Percentiles rank a stretch among this genome's conserved stretches.
phyloP scores from a whole-genome alignment of 2,329 filamentous ascomycete species.

The Phialocephala sp. region DNA sequence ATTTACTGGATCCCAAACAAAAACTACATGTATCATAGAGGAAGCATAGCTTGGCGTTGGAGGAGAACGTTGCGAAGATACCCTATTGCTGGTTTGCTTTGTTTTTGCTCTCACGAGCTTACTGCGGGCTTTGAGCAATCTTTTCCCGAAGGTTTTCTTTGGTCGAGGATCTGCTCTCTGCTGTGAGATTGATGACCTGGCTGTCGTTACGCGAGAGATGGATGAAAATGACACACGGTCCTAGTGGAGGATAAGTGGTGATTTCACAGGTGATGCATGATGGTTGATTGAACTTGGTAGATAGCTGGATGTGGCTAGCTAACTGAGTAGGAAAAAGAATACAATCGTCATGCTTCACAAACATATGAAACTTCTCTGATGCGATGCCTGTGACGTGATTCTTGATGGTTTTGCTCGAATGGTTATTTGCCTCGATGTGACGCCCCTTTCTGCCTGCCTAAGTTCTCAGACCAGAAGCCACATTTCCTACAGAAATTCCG shows the following conservation, averaged over 20 bases:
- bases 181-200: not conserved
- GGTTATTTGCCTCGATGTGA: no score
- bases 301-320: not conserved
- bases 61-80: not conserved
- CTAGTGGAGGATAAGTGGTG: not conserved
- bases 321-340: not conserved
- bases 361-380: not conserved
- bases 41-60: not conserved
- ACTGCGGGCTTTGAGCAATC: not conserved
- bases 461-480: no score
- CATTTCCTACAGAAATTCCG: no score
- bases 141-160: not conserved
- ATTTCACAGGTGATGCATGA: slow-evolving; percentile 2
- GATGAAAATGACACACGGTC: no score
- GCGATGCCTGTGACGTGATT: not conserved
- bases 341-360: not conserved
- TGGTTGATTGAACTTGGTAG: slow-evolving; percentile 1
- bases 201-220: not conserved
- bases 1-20: not conserved
- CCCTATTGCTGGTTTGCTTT: slow-evolving; percentile 1
- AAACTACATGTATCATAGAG: not conserved
- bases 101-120: not conserved
- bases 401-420: not conserved
- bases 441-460: no score
- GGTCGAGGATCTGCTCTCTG: not conserved